phyloP scores from a whole-genome alignment of 768 basidiomycete species.

The Amylocystis lapponica region DNA sequence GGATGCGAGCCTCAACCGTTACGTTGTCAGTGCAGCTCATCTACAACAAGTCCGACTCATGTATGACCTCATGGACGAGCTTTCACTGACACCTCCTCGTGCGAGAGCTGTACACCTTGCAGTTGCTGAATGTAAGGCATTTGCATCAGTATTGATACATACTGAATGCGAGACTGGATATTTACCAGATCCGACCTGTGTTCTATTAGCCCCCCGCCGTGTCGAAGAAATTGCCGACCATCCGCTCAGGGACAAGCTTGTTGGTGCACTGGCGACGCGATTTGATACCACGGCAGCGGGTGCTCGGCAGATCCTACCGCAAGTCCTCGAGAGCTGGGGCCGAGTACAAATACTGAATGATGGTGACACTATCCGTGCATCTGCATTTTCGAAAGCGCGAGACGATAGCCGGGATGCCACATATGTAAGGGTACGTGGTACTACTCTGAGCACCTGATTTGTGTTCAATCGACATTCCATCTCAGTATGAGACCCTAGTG shows the following conservation, averaged over 20 bases:
- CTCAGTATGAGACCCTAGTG: conserved; percentile 28
- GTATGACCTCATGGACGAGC: conserved; percentile 4
- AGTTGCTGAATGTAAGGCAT: conserved; percentile 2
- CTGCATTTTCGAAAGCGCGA: too few species aligned
- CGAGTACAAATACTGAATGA: conserved; percentile 18
- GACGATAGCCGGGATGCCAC: conserved; percentile 26
- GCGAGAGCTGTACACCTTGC: background rate
- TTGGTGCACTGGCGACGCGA: too few species aligned
- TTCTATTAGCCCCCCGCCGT: too few species aligned
- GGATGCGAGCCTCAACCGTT: conserved; percentile 12
- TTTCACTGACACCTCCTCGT: conserved; percentile 1
- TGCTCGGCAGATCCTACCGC: too few species aligned
- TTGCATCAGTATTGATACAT: background rate
- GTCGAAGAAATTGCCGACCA: too few species aligned
- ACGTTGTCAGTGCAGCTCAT: conserved; percentile 6
- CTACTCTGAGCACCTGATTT: background rate
- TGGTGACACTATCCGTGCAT: conserved; percentile 23
- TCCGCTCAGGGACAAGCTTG: too few species aligned
- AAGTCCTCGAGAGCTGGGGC: conserved; percentile 19
- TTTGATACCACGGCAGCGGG: too few species aligned
- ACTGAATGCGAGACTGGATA: too few species aligned
- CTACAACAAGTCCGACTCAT: conserved; percentile 11
- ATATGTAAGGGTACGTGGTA: conserved; percentile 27
- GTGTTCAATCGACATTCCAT: too few species aligned
- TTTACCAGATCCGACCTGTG: too few species aligned